These are phyloP conservation scores for Pythium phragmiticola DNA, from an alignment of 352 stramenopile species.

Conservation along the genomic window DNA sequence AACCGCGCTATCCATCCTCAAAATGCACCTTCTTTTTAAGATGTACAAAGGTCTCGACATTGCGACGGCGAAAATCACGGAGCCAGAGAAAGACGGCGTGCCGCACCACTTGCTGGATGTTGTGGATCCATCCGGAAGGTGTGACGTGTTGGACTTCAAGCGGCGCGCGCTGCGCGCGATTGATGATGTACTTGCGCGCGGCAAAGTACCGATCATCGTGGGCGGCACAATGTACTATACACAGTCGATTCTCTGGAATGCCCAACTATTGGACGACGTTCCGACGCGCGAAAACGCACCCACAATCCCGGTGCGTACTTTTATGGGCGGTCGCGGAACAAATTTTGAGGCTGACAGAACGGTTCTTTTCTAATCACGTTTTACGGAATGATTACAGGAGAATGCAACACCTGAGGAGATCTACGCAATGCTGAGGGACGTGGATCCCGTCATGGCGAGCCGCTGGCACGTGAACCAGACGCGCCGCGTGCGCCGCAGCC, in stretches of 20 bases:
- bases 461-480: slow-evolving; percentile 85
- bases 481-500: slow-evolving; percentile 81
- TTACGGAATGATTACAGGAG: slow-evolving; percentile 11
- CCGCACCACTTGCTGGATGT: slow-evolving; percentile 89
- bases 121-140: slow-evolving; percentile 69
- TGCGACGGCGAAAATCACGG: slow-evolving; percentile 86
- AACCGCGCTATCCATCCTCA: background rate
- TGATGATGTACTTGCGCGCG: slow-evolving; percentile 79
- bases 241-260: slow-evolving; percentile 88
- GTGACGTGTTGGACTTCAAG: slow-evolving; percentile 86
- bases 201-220: slow-evolving; percentile 90
- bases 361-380: background rate
- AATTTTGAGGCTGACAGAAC: background rate
- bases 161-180: slow-evolving; percentile 67
- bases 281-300: slow-evolving; percentile 25
- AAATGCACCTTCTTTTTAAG: slow-evolving; percentile 11
- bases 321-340: background rate
- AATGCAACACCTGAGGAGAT: slow-evolving; percentile 51
- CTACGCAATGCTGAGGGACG: slow-evolving; percentile 52
- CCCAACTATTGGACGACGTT: slow-evolving; percentile 81
- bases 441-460: slow-evolving; percentile 84
- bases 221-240: slow-evolving; percentile 93
- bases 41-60: slow-evolving; percentile 91
- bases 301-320: slow-evolving; percentile 23
- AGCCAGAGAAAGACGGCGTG: slow-evolving; percentile 85